A percentile compares a stretch with the other conserved stretches of the same genome.
These are phyloP conservation scores for Coprinellus micaceus DNA, from an alignment of 768 basidiomycete species.

Conservation along the genomic window DNA sequence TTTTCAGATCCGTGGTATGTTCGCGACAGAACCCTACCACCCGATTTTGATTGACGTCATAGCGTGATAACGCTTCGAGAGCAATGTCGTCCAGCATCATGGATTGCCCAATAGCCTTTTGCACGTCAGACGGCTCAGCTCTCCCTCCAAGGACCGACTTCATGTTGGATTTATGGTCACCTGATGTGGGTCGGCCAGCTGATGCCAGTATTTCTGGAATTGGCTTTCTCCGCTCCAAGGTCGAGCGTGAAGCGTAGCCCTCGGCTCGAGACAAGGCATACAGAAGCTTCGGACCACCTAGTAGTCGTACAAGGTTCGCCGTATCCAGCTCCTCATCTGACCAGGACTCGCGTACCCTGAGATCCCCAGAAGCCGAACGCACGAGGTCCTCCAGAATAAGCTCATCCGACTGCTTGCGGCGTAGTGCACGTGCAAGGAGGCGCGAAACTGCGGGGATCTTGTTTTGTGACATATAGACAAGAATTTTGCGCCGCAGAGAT, in stretches of 20 bases:
- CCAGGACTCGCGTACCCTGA: slow-evolving; percentile 2
- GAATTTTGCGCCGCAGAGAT: no score
- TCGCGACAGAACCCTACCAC: not conserved
- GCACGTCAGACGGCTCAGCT: not conserved
- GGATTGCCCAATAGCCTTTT: not conserved
- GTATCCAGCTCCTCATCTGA: slow-evolving; percentile 21
- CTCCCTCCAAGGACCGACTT: not conserved
- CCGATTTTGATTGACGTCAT: not conserved
- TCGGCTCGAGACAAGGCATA: slow-evolving; percentile 23
- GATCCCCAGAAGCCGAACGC: not conserved
- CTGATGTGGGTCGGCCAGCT: slow-evolving; percentile 4
- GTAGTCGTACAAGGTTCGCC: slow-evolving; percentile 23
- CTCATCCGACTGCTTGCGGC: not conserved
- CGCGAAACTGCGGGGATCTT: not conserved
- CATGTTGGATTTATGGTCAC: slow-evolving; percentile 18
- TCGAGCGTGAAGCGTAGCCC: slow-evolving; percentile 18
- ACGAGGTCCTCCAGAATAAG: not conserved
- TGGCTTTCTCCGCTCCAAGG: slow-evolving; percentile 6
- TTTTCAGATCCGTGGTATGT: not conserved
- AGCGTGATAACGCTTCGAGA: not conserved
- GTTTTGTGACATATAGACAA: not conserved
- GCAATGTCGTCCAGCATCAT: not conserved
- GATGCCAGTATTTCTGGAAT: slow-evolving; percentile 16
- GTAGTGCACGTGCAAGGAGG: not conserved
- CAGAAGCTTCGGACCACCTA: slow-evolving; percentile 22